Conservation (phyloP, 108 stramenopile species). For the Cyclotella sp. region DNA sequence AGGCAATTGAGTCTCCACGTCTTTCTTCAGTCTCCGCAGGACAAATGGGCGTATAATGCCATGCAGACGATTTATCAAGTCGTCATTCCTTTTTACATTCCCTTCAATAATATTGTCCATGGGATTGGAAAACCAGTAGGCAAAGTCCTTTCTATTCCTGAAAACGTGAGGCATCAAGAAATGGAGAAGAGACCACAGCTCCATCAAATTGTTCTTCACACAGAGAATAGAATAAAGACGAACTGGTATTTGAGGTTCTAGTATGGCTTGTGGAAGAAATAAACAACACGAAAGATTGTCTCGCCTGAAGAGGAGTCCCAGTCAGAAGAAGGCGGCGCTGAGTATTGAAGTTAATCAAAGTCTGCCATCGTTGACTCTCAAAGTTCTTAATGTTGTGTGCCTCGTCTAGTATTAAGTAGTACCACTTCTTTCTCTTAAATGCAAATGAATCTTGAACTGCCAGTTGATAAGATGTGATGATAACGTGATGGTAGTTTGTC, state of each 20-base stretch:
- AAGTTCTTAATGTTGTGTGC: slow-evolving; percentile 99
- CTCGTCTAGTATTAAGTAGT: slow-evolving; percentile 98
- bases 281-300: neutral
- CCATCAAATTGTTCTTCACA: slow-evolving; percentile 87
- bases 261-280: neutral
- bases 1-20: slow-evolving; percentile 97
- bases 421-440: slow-evolving; percentile 96
- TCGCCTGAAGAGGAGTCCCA: slow-evolving; percentile 89
- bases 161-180: slow-evolving; percentile 91
- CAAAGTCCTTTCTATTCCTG: slow-evolving; percentile 94
- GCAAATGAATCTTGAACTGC: slow-evolving; percentile 96
- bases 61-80: slow-evolving; percentile 91
- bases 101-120: slow-evolving; percentile 95
- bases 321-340: slow-evolving; percentile 94
- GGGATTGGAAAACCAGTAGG: slow-evolving; percentile 98
- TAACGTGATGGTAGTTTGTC: slow-evolving; percentile 92
- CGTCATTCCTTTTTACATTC: slow-evolving; percentile 70
- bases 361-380: slow-evolving; percentile 98
- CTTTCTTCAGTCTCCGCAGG: slow-evolving; percentile 94
- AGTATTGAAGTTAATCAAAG: slow-evolving; percentile 96
- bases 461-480: slow-evolving; percentile 97
- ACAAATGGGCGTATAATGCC: slow-evolving; percentile 97
- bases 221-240: neutral
- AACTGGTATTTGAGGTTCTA: neutral
- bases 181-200: slow-evolving; percentile 92